Conservation (phyloP, 352 stramenopile species). For the Globisporangium nodosum region DNA sequence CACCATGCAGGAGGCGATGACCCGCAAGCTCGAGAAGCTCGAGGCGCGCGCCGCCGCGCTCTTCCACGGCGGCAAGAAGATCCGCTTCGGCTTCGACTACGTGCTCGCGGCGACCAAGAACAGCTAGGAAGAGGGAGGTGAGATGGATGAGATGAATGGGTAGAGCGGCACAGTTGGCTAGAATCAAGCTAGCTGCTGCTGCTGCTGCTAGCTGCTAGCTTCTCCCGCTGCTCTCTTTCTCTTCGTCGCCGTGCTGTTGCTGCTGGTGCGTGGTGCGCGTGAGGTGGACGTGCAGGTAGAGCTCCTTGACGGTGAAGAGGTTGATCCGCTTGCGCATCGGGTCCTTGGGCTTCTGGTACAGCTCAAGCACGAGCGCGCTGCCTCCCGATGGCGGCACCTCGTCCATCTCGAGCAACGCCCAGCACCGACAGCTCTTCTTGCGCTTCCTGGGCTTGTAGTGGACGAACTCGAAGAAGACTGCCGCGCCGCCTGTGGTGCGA, state of each 20-base stretch:
- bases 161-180: background rate
- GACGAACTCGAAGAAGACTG: slow-evolving; percentile 66
- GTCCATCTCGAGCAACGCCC: slow-evolving; percentile 67
- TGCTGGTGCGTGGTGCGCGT: background rate
- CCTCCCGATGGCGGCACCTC: slow-evolving; percentile 23
- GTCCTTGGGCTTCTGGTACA: slow-evolving; percentile 72
- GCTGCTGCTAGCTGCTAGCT: background rate
- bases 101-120: slow-evolving; percentile 56
- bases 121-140: background rate
- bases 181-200: background rate
- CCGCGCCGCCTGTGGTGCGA: slow-evolving; percentile 29
- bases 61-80: slow-evolving; percentile 47
- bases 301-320: slow-evolving; percentile 68
- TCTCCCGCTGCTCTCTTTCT: background rate
- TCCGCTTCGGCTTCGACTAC: slow-evolving; percentile 89
- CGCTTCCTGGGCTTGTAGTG: slow-evolving; percentile 77
- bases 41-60: slow-evolving; percentile 20
- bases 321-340: slow-evolving; percentile 57
- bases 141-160: background rate
- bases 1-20: slow-evolving; percentile 10
- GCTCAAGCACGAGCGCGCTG: slow-evolving; percentile 33
- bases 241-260: background rate
- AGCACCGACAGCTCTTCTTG: slow-evolving; percentile 75
- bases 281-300: slow-evolving; percentile 57
- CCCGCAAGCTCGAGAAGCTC: slow-evolving; percentile 8